Conservation (phyloP, 148 eudicot species). For the Spergularia bocconei region DNA sequence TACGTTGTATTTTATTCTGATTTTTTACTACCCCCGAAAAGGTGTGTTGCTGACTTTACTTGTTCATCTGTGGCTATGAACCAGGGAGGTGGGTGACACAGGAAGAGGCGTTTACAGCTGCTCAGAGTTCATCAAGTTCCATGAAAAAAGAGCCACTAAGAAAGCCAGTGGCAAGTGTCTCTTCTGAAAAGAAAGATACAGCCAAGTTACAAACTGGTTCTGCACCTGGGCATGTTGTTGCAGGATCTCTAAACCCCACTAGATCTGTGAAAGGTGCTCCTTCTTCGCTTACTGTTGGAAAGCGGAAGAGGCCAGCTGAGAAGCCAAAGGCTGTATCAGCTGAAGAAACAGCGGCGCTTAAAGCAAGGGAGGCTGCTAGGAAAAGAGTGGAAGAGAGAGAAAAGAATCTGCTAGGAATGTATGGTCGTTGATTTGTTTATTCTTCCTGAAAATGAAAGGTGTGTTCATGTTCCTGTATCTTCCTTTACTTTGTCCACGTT, state of each 20-base stretch:
- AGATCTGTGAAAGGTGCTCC: constrained; percentile 41
- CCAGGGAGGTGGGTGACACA: constrained; percentile 95
- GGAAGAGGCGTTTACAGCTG: constrained; percentile 69
- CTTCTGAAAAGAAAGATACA: constrained; percentile 34
- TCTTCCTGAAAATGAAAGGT: neutral
- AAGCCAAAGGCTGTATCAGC: constrained; percentile 31
- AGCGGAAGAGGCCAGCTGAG: constrained; percentile 55
- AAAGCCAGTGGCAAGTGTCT: constrained; percentile 15
- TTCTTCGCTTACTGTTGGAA: constrained; percentile 51
- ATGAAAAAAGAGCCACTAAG: constrained; percentile 31
- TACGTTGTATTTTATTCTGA: neutral
- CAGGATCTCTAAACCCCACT: constrained; percentile 32
- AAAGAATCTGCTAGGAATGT: constrained; percentile 76
- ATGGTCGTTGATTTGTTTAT: constrained; percentile 42
- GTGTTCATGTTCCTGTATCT: constrained; percentile 4
- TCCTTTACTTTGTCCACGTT: neutral
- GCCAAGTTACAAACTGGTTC: constrained; percentile 15
- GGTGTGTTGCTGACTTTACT: neutral
- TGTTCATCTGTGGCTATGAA: constrained; percentile 4
- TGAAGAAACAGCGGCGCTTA: constrained; percentile 76
- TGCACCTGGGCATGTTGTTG: constrained; percentile 36
- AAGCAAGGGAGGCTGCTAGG: constrained; percentile 96
- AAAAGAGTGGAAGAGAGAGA: constrained; percentile 78
- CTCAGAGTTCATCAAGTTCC: constrained; percentile 24
- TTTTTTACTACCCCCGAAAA: neutral